Base-by-base conservation (phyloP, 1,284 basidiomycete genomes). In the Takashimella koratensis region DNA sequence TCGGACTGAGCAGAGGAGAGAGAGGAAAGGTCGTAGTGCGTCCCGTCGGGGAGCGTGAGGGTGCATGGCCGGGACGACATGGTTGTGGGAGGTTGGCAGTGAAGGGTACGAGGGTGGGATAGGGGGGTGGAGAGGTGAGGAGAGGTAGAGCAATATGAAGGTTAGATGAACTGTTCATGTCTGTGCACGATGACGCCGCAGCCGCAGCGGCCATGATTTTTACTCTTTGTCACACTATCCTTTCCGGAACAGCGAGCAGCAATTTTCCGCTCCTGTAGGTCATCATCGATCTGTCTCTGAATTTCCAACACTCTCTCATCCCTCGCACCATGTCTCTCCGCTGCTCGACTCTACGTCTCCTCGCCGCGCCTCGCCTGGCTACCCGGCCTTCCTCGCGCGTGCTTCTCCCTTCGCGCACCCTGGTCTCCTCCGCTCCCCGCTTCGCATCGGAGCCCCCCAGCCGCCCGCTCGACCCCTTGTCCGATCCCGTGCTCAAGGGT, bases 1-100 rank as follows among this genome's bases (percentile, higher is more conserved):
- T 74, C 72, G n/a, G 55, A 47, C 27, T 57, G 53, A 6, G 66
- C 55, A 2, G 68, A 68, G 11, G 63, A 53, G 3, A 76, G 63
- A 3, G 62, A 58, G 16, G 64, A 66, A 23, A 76, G 65, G 54
- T 75, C 74, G 56, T 70, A 76, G 57, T 72, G 68, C 19, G 71
- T 74, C 16, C 73, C 72, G 53, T 75, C 71, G 11, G 52, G 51
- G 11, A 74, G 61, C 0, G 72, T 74, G 48, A 73, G 57, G 2
- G 66, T 74, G 53, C 73, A 74, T 5, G 65, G 62, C 5, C 62
- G 58, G 26, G 48, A 19, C 13, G 5, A 23, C 3, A n/a, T 16
- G 22, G 12, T 3, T 21, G 30, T 27, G 11, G 6, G 20, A 4
- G 24, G 13, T 12, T 1, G 10, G 21, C 10, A 10, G 25, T 20